phyloP scores from a whole-genome alignment of 2,329 filamentous ascomycete species.

The Scorias spongiosa region DNA sequence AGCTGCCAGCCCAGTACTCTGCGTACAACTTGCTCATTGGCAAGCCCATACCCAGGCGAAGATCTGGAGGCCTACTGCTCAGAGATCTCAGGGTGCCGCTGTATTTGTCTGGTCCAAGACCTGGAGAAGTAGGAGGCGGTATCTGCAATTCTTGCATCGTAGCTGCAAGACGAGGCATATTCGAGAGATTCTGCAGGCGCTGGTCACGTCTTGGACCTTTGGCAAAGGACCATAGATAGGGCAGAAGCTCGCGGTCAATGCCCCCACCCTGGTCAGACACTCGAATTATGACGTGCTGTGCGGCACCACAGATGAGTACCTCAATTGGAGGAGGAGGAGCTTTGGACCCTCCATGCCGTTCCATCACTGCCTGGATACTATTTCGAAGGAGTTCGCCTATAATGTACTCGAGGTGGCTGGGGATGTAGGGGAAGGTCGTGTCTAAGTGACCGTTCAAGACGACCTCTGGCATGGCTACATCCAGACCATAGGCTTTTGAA shows the following conservation, averaged over 20 bases:
- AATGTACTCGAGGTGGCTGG: conserved; percentile 93
- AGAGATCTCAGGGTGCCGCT: conserved; percentile 63
- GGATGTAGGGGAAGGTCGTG: conserved; percentile 89
- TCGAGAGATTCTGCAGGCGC: conserved; percentile 68
- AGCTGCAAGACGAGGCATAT: conserved; percentile 81
- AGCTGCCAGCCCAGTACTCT: conserved; percentile 90
- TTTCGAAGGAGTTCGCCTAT: conserved; percentile 89
- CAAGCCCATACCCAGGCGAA: conserved; percentile 81
- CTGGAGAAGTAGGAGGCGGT: conserved; percentile 9
- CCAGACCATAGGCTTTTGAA: conserved; percentile 56
- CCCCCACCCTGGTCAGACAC: conserved; percentile 93
- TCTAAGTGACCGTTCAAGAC: conserved; percentile 70
- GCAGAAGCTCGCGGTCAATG: conserved; percentile 68
- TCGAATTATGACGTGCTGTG: conserved; percentile 88
- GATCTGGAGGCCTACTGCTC: conserved; percentile 67
- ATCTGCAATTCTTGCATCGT: conserved; percentile 57
- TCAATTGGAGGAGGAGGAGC: conserved; percentile 70
- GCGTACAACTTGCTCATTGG: conserved; percentile 90
- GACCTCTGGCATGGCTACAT: conserved; percentile 63
- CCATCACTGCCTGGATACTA: conserved; percentile 82
- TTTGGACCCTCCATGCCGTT: conserved; percentile 44
- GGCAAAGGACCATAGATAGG: conserved; percentile 91
- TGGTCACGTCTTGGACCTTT: conserved; percentile 71
- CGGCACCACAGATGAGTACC: conserved; percentile 84
- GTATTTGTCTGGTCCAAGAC: conserved; percentile 18